Evolutionary conservation across 805 yeast genomes (phyloP), one percentile per base, ranked within the genome.

Genomic region (Candida coleopterorum): DNA sequence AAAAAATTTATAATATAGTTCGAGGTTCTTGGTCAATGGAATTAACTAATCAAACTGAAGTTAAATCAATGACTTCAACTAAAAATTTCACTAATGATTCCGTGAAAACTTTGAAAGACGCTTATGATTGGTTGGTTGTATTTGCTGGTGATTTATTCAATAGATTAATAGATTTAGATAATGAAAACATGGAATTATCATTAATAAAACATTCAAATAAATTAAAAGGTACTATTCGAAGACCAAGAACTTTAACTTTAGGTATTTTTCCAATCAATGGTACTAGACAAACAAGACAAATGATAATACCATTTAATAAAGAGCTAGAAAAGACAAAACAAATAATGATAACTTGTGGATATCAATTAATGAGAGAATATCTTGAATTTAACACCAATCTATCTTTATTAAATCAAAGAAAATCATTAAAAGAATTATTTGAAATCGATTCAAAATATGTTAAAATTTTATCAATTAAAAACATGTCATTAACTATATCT

Each of bases 11-110:
- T 51, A 60, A 75, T 10, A 52, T 87, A 17, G 80, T 81, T 0
- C 62, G 88, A 21, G 97, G 97, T 0, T 58, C 66, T 8, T 68
- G 68, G 40, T 46, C 61, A 25, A 65, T 65, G n/a, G 80, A 78
- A 16, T 60, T 93, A 4, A 67, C 69, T 7, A 65, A 74, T 9
- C 67, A 83, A 32, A 73, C 79, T 0, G 77, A 78, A 18, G 68
- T 85, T 7, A 86, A 88, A 53, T 80, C 95, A 0, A 90, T 93
- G 97, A 79, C 80, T 60, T 82, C 96, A 0, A 79, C 80, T 33
- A 93, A 93, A 53, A 86, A 88, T 52, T 81, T 90, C 56, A 59
- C 80, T 33, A 72, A 75, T 0, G 65, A 67, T 9, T 63, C 77
- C 5, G 77, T 89, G 2, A 58, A 56, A 3, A 66, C 68, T 2